Evolutionary conservation across 768 basidiomycete genomes (phyloP), one percentile per base, ranked within the genome.

Genomic region (Lepiota venenata): DNA sequence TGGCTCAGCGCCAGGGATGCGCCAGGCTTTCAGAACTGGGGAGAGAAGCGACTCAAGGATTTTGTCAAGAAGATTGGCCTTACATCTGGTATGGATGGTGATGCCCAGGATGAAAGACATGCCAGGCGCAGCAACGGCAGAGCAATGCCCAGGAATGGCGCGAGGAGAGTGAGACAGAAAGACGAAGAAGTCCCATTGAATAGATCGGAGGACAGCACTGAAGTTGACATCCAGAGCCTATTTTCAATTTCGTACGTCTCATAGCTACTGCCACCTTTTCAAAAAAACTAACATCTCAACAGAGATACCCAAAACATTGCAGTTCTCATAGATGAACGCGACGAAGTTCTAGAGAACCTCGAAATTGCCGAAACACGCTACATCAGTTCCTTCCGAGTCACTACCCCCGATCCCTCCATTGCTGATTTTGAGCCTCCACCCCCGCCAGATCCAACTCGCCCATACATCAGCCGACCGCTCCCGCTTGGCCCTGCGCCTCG

Each of bases 331-430:
- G 81, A 84, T 41, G 84, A 91, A 64, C 77, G 91, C 25, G 89
- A 91, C 57, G 78, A 81, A 61, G 82, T 91, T 18, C 68, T 93
- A n/a, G 84, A 89, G 59, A 83, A 87, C 57, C 75, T 93, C 8
- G 90, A 93, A 71, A 81, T 85, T 49, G 88, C 89, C 10, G 90
- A 91, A 70, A 81, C 85, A 10, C 80, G 77, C 61, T 93, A 91
- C 61, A 89, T 90, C 58, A 75, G 76, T 52, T 91, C 86, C 4
- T 92, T 91, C 73, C 74, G 81, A 14, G 70, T 87, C 9, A 82
- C 84, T 0, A 89, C 86, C 0, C 87, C 87, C 3, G 86, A 87
- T 54, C 86, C 87, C 16, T 87, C 87, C 6, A 74, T 88, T 50
- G 72, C 79, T 11, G 84, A 87, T 64, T 78, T 79, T 47, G 72